Base-by-base conservation (phyloP, 148 eudicot species). In the Silene conica region DNA sequence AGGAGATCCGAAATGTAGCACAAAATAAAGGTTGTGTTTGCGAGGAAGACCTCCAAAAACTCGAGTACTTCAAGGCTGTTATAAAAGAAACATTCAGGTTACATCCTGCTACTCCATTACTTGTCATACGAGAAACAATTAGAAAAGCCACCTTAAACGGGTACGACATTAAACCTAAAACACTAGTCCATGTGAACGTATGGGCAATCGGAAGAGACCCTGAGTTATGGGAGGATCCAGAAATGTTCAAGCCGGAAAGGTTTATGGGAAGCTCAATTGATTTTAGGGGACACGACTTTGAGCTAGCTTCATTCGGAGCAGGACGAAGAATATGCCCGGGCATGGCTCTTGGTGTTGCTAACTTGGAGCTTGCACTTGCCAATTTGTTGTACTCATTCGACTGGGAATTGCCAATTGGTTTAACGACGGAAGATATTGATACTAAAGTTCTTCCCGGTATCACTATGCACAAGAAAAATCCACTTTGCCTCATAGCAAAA, bases 361-460 rank as follows among this genome's bases (percentile, higher is more conserved):
- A 57, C 60, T 57, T 57, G 8, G 60, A 57, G 60, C 60, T 57
- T 57, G 10, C 60, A 57, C 60, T 57, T 19, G 60, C 60, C 60
- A 57, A 57, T n/a, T 57, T 57, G 21, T 57, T 57, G 60, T 57
- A 57, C 60, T 57, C 60, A 7, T 57, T 57, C 6, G 60, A 57
- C 8, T 57, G 60, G 60, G 60, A 57, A 57, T 18, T 57, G 28
- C 28, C 28, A 26, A 26, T 26, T 26, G 28, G 28, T 26, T 26
- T 26, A 26, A 26, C 1, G 28, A 26, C 28, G 28, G 28, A 26
- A 26, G 28, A 26, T 26, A 26, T 26, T 26, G 28, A 26, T 26
- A 26, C 28, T 2, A 2, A 26, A 1, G 28, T 26, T 26, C 28
- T 26, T 26, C 28, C 28, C 2, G 28, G 28, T 2, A 2, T 26